Percentiles rank a stretch among this genome's conserved stretches.
Conservation (phyloP, 2,329 filamentous ascomycete species). For the Trichoderma guizhouense region DNA sequence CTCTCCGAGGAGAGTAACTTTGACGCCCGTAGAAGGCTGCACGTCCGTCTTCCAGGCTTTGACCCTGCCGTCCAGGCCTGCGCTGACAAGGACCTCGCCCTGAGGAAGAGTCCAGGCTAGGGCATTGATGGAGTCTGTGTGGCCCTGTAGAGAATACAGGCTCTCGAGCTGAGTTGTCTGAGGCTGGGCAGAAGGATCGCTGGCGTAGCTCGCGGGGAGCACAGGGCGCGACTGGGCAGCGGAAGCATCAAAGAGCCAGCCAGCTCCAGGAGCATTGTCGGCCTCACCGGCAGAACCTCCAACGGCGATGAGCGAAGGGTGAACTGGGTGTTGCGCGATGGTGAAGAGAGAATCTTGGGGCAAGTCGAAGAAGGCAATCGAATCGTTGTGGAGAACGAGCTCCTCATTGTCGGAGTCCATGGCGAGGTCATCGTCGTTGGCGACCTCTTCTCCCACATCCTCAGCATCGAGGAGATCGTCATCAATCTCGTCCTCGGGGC, state of each 20-base stretch:
- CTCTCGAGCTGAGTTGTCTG: slow-evolving; percentile 57
- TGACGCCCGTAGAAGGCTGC: slow-evolving; percentile 44
- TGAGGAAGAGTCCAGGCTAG: slow-evolving; percentile 78
- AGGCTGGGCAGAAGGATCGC: slow-evolving; percentile 50
- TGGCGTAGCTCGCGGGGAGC: slow-evolving; percentile 72
- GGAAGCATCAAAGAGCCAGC: slow-evolving; percentile 77
- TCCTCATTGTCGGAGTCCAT: slow-evolving; percentile 80
- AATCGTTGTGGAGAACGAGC: slow-evolving; percentile 85
- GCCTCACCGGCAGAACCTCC: slow-evolving; percentile 66
- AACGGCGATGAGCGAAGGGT: slow-evolving; percentile 76
- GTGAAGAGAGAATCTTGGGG: slow-evolving; percentile 92
- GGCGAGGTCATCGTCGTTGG: slow-evolving; percentile 63
- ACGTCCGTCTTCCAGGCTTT: slow-evolving; percentile 61
- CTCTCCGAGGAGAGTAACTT: slow-evolving; percentile 66
- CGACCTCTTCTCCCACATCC: slow-evolving; percentile 74
- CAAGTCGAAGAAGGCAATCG: slow-evolving; percentile 82
- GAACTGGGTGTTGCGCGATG: slow-evolving; percentile 85
- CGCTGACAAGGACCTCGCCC: slow-evolving; percentile 83
- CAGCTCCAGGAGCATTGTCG: slow-evolving; percentile 67
- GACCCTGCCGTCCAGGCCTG: slow-evolving; percentile 80
- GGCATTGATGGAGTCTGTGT: slow-evolving; percentile 86
- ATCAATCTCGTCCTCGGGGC: slow-evolving; percentile 27
- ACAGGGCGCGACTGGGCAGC: slow-evolving; percentile 63
- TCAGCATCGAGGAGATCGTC: slow-evolving; percentile 68
- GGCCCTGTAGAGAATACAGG: slow-evolving; percentile 77